A percentile compares a stretch with the other conserved stretches of the same genome.
Conservation (phyloP, 768 basidiomycete genomes). For the Mrakia frigida region DNA sequence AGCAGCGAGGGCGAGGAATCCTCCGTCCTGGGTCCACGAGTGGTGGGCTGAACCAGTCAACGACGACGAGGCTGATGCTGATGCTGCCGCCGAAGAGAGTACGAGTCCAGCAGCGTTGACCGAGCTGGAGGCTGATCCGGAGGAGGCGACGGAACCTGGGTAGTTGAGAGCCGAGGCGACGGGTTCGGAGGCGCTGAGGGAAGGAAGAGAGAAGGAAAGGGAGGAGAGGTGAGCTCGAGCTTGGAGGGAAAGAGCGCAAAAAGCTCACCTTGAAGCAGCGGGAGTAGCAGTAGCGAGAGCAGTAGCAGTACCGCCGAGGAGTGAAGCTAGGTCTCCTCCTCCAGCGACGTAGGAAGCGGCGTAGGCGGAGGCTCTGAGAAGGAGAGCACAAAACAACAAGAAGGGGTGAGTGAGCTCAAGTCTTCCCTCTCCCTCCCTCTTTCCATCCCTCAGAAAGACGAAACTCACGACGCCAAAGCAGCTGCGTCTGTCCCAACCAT, state of each 20-base stretch:
- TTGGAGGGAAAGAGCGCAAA: not conserved
- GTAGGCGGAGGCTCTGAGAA: not conserved
- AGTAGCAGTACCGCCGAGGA: not conserved
- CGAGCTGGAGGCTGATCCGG: not conserved
- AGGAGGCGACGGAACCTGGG: not conserved
- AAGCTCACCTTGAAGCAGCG: not conserved
- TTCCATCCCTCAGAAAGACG: too few relatives aligned
- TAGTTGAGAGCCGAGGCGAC: slow-evolving; percentile 1
- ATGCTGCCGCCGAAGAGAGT: not conserved
- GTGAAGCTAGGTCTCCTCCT: not conserved
- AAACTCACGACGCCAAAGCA: not conserved
- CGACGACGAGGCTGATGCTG: not conserved
- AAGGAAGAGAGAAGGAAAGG: not conserved
- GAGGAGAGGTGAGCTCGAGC: not conserved
- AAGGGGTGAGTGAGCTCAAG: not conserved
- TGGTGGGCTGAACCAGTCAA: not conserved
- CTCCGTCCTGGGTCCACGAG: not conserved
- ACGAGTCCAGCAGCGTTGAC: not conserved
- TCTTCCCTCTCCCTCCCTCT: not conserved
- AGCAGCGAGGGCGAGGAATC: not conserved
- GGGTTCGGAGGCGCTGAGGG: not conserved
- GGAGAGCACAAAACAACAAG: not conserved
- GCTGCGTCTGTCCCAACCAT: not conserved
- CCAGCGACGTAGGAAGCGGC: not conserved
- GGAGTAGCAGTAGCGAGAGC: not conserved